These are phyloP conservation scores for Cystobasidiaceae sp. DNA, from an alignment of 1,284 basidiomycete species.

Conservation along the genomic window DNA sequence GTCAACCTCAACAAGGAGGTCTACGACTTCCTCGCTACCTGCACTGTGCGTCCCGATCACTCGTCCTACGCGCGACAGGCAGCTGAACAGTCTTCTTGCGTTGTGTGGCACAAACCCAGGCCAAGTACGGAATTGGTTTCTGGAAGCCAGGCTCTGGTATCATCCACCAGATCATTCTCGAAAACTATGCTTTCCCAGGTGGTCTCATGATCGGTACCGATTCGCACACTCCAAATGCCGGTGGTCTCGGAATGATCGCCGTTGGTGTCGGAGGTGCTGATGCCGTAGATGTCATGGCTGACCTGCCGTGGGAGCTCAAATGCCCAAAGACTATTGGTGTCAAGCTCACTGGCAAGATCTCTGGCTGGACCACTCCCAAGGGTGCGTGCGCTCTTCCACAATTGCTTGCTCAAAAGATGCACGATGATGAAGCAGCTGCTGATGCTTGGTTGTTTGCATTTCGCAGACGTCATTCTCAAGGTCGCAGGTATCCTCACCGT, in stretches of 20 bases:
- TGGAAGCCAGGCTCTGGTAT: slow-evolving; percentile 98
- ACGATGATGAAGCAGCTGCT: background rate
- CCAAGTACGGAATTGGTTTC: slow-evolving; percentile 75
- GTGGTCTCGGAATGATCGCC: slow-evolving; percentile 97
- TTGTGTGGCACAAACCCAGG: background rate
- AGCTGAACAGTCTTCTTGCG: too few relatives aligned
- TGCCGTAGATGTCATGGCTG: slow-evolving; percentile 98
- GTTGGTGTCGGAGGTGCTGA: slow-evolving; percentile 99
- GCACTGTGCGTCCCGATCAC: slow-evolving; percentile 49
- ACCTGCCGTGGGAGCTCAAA: slow-evolving; percentile 97
- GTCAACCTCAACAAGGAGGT: slow-evolving; percentile 97
- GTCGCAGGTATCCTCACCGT: slow-evolving; percentile 95
- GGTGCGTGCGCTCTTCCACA: slow-evolving; percentile 52
- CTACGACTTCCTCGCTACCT: slow-evolving; percentile 96
- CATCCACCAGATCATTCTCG: slow-evolving; percentile 47
- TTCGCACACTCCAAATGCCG: slow-evolving; percentile 98
- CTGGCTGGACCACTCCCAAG: slow-evolving; percentile 97
- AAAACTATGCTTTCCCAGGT: slow-evolving; percentile 75
- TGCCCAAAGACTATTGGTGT: slow-evolving; percentile 99
- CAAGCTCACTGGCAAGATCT: slow-evolving; percentile 88
- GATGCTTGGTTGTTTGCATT: slow-evolving; percentile 16
- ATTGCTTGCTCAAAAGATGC: background rate
- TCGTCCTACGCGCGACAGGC: too few relatives aligned
- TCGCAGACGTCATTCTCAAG: slow-evolving; percentile 85
- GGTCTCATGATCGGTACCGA: slow-evolving; percentile 99